These are phyloP conservation scores for Beauveria bassiana DNA, from an alignment of 2,329 filamentous ascomycete genomes.

Conservation along the genomic window DNA sequence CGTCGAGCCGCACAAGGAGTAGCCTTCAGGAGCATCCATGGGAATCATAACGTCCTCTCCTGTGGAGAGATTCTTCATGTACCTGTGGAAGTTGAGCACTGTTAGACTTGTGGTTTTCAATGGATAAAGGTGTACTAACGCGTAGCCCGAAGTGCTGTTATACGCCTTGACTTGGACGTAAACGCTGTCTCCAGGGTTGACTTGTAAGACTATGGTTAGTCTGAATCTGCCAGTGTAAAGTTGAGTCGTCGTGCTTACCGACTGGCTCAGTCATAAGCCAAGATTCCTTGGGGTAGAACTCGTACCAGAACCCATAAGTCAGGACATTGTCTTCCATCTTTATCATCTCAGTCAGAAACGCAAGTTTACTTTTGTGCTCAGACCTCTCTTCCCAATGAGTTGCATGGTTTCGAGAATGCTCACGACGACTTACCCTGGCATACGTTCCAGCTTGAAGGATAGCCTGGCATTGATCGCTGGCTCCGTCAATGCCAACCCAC, in stretches of 20 bases:
- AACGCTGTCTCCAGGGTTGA: background rate
- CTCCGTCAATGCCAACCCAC: background rate
- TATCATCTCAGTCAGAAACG: too few species aligned
- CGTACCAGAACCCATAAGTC: constrained; percentile 1
- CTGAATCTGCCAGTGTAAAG: too few species aligned
- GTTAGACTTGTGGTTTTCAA: background rate
- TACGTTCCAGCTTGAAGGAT: background rate
- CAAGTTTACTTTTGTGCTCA: too few species aligned
- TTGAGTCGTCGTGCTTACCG: background rate
- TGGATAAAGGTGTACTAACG: background rate
- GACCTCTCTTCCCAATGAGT: too few species aligned
- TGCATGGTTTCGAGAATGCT: too few species aligned
- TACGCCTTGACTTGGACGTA: background rate
- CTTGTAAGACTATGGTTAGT: background rate
- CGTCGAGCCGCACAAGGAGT: background rate
- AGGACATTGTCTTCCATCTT: background rate
- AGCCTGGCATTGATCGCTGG: background rate
- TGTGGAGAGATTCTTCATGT: background rate
- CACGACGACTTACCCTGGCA: background rate
- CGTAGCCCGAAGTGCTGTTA: background rate
- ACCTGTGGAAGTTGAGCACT: background rate
- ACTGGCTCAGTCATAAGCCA: background rate
- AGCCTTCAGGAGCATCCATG: background rate
- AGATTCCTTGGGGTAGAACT: background rate
- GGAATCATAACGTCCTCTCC: background rate